phyloP scores from a whole-genome alignment of 768 basidiomycete genomes.

The Phylloporus sp. region DNA sequence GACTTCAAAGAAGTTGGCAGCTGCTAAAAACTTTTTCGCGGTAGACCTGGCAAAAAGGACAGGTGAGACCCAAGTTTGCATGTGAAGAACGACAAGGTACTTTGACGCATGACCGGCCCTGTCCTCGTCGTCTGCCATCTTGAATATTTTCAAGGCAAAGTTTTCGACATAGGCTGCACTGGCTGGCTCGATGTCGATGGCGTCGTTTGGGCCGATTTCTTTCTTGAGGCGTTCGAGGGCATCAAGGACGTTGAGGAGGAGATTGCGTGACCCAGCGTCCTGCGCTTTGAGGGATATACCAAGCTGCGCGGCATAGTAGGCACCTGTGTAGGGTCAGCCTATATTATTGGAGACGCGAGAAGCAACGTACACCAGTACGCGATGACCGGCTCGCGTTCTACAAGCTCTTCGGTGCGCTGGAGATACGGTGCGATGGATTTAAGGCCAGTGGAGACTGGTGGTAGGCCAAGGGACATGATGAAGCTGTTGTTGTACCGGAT shows the following conservation, averaged over 20 bases:
- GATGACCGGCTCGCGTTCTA: constrained; percentile 76
- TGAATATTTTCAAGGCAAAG: constrained; percentile 90
- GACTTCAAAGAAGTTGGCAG: constrained; percentile 91
- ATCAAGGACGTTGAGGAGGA: constrained; percentile 72
- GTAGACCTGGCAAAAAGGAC: constrained; percentile 57
- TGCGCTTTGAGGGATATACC: constrained; percentile 75
- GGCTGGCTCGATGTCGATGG: constrained; percentile 76
- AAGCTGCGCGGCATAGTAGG: constrained; percentile 87
- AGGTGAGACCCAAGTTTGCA: constrained; percentile 5
- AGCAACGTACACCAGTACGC: constrained; percentile 87
- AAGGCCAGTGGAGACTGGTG: constrained; percentile 57
- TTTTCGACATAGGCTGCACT: constrained; percentile 92
- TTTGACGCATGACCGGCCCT: constrained; percentile 70
- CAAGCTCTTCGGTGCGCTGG: constrained; percentile 87
- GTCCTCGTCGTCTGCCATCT: constrained; percentile 87
- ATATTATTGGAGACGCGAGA: not conserved
- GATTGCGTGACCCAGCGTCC: constrained; percentile 56
- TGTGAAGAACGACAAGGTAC: constrained; percentile 37
- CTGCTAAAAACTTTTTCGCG: constrained; percentile 92
- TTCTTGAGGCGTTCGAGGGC: constrained; percentile 78
- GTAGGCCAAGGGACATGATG: constrained; percentile 46
- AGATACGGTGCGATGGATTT: constrained; percentile 75
- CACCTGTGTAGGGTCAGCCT: constrained; percentile 46
- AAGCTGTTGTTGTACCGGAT: not conserved
- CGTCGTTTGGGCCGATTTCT: constrained; percentile 70